phyloP scores from a whole-genome alignment of 2,329 filamentous ascomycete genomes.

The Microdochium trichocladiopsis region DNA sequence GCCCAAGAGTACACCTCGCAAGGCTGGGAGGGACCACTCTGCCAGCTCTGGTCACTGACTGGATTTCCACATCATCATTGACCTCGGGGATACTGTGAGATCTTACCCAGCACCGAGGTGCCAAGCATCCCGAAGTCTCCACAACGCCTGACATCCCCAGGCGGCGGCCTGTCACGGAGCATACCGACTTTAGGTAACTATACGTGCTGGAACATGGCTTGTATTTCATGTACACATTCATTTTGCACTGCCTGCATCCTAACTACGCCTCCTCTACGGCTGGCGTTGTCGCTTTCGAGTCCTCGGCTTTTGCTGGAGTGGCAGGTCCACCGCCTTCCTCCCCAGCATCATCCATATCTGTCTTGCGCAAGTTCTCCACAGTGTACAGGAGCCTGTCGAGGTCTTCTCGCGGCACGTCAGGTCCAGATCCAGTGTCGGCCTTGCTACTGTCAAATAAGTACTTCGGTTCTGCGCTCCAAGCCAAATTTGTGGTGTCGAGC shows the following conservation, averaged over 20 bases:
- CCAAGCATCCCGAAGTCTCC: too few species aligned
- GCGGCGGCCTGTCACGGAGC: too few species aligned
- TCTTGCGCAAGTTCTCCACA: constrained; percentile 22
- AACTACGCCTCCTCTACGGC: neutral
- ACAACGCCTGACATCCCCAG: too few species aligned
- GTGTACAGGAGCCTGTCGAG: constrained; percentile 19
- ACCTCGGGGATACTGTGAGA: too few species aligned
- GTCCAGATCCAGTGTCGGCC: constrained; percentile 6
- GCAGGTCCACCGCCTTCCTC: constrained; percentile 3
- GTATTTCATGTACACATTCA: too few species aligned
- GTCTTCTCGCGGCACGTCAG: constrained; percentile 13
- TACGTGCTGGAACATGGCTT: too few species aligned
- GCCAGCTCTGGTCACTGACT: too few species aligned
- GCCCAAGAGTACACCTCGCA: too few species aligned
- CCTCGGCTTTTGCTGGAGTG: neutral
- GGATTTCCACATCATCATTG: too few species aligned
- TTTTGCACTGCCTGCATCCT: neutral
- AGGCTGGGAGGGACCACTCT: too few species aligned
- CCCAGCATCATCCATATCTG: constrained; percentile 12
- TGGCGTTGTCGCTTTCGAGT: neutral
- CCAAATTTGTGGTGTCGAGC: neutral
- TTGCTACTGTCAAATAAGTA: constrained; percentile 3
- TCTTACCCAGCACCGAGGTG: too few species aligned
- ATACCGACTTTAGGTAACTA: too few species aligned
- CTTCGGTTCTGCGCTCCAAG: neutral